Evolutionary conservation across 495 filamentous ascomycete genomes (phyloP), one percentile per base, ranked within the genome.

Genomic region (Aspergillus nanangensis): DNA sequence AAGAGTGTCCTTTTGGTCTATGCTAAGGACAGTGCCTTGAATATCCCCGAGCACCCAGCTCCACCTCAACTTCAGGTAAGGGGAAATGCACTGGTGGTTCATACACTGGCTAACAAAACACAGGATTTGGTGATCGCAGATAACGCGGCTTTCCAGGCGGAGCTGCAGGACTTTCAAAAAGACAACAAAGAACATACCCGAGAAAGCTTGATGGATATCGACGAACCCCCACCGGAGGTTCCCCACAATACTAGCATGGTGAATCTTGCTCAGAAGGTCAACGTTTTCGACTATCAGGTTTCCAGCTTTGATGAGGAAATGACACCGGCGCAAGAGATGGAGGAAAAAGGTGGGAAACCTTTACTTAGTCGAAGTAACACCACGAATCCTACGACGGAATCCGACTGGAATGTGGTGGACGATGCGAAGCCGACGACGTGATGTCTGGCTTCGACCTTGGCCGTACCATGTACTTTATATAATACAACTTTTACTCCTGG

Each of bases 1-100:
- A 64, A 60, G 27, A 67, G 50, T 18, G 70, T 68, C 23, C 46
- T 79, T 2, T 60, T 80, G 19, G 69, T 80, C 2, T 80, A 80
- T 53, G 77, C 77, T 5, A 77, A 67, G 45, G 64, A 63, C 11
- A 62, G 59, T 36, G 76, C 74, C 13, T 47, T 76, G 40, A 52
- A 56, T 25, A 55, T 61, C 22, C 51, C 46, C 17, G 51, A 61
- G 25, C 61, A 62, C 5, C 50, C 59, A 24, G 47, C 63, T 22
- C 72, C 72, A 0, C 25, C 56, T 22, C 56, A 62, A 35, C 66
- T 79, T 19, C 63, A 64, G 55, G 73, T 76, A 69, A 52, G 58
- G 22, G 13, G 21, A 17, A 10, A 27, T 8, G 4, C 7, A 10
- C 14, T 36, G 27, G 8, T 5, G 17, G 20, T 3, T 27, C 32